Base-by-base conservation (phyloP, 2,329 filamentous ascomycete species). In the Talaromyces sp. region DNA sequence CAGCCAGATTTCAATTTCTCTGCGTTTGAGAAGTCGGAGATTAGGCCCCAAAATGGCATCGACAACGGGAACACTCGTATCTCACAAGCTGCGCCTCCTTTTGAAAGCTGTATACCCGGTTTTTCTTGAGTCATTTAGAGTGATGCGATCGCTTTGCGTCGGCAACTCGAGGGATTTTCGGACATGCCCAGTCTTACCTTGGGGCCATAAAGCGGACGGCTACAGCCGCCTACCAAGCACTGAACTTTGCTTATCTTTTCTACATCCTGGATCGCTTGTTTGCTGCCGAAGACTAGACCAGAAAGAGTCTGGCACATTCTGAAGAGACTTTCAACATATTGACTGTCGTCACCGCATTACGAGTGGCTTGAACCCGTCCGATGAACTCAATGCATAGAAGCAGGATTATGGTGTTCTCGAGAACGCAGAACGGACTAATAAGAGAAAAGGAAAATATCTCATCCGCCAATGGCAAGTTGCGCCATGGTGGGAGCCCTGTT, bases 401-500 rank as follows among this genome's bases (percentile, higher is more conserved):
- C 51, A 32, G 36, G 39, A 47, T 40, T 40, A 20, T 22, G 24
- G 24, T 30, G 40, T 40, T 40, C 35, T 29, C 30, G 35, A 27
- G 22, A 14, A 30, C 24, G n/a, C 22, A 40, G 35, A 7, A 24
- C 19, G 42, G 24, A 52, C 27, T n/a, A 39, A 27, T 9, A 6
- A 51, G 16, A 36, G 24, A 20, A 48, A 47, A 42, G 24, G 44
- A 46, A 51, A 49, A 49, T 55, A 44, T 49, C 54, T 55, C 51
- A 52, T 54, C 57, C 44, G 43, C 57, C 57, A 59, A 59, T 57
- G 5, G 36, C 13, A 32, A 24, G 24, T 36, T 29, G 11, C 13
- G 19, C 20, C n/a, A 33, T 29, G 27, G 47, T 46, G 40, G 27
- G 47, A 29, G 36, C 16, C 39, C 51, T n/a, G 39, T 52, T 42